phyloP scores from a whole-genome alignment of 345 rosid genomes.

The Populus tremula region DNA sequence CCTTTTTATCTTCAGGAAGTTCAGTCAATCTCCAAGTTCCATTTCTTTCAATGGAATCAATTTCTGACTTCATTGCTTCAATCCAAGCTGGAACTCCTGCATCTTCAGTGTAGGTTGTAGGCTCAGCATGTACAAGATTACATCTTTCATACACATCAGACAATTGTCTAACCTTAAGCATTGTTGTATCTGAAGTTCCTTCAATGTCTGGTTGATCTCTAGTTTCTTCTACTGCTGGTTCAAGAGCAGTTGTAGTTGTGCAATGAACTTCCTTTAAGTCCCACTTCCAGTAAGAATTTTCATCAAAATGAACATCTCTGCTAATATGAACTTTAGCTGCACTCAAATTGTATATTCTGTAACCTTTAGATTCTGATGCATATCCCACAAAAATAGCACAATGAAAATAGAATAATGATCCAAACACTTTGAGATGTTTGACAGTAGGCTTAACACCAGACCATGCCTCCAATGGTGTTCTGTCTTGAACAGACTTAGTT shows the following conservation, averaged over 20 bases:
- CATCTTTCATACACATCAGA: neutral
- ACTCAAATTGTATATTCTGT: neutral
- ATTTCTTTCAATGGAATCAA: neutral
- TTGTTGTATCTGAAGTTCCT: neutral
- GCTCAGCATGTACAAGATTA: neutral
- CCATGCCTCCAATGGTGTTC: neutral
- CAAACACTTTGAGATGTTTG: neutral
- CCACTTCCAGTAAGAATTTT: neutral
- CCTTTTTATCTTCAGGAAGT: neutral
- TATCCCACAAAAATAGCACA: neutral
- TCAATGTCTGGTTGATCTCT: neutral
- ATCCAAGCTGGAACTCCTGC: neutral
- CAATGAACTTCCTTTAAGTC: neutral
- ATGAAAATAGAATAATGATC: neutral
- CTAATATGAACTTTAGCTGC: neutral
- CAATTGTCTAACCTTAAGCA: neutral
- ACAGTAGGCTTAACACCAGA: neutral
- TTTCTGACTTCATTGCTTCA: no score
- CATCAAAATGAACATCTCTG: conserved; percentile 6
- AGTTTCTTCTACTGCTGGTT: neutral
- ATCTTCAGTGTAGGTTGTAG: neutral
- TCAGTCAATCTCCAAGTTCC: neutral
- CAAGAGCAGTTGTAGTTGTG: neutral
- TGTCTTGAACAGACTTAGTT: neutral
- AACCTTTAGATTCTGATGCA: neutral